These are phyloP conservation scores for Epichloe elymi DNA, from an alignment of 2,329 filamentous ascomycete genomes.

Conservation along the genomic window DNA sequence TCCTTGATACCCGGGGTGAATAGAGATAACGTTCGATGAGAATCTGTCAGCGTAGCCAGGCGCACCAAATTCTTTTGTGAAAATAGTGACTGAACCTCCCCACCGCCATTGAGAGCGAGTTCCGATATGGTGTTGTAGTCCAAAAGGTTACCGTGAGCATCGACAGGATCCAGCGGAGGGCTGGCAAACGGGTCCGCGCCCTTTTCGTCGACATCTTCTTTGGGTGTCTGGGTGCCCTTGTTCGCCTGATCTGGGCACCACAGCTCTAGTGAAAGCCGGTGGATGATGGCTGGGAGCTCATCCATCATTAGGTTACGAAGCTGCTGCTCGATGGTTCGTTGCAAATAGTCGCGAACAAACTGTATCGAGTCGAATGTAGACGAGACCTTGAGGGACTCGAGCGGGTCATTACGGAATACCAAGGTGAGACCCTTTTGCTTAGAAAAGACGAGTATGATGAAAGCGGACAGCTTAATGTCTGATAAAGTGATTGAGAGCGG, in stretches of 20 bases:
- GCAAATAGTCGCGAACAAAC: slow-evolving; percentile 92
- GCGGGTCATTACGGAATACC: slow-evolving; percentile 93
- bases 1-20: slow-evolving; percentile 87
- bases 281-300: slow-evolving; percentile 90
- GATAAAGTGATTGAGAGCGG: slow-evolving; percentile 95
- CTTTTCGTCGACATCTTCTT: slow-evolving; percentile 40
- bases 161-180: slow-evolving; percentile 69
- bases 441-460: slow-evolving; percentile 95
- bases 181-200: slow-evolving; percentile 70
- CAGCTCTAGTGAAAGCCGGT: slow-evolving; percentile 73
- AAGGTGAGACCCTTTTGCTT: slow-evolving; percentile 93
- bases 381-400: slow-evolving; percentile 95
- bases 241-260: slow-evolving; percentile 73
- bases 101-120: slow-evolving; percentile 63
- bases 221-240: slow-evolving; percentile 34
- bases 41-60: slow-evolving; percentile 70
- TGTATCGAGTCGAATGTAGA: slow-evolving; percentile 98
- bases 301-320: slow-evolving; percentile 94
- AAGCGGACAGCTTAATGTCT: slow-evolving; percentile 88
- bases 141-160: slow-evolving; percentile 63
- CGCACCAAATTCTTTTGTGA: slow-evolving; percentile 88
- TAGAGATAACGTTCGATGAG: slow-evolving; percentile 77
- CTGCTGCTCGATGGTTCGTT: slow-evolving; percentile 90
- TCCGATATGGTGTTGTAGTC: slow-evolving; percentile 64
- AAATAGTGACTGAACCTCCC: slow-evolving; percentile 79